These are phyloP conservation scores for Pisolithus marmoratus DNA, from an alignment of 768 basidiomycete species.

Conservation along the genomic window DNA sequence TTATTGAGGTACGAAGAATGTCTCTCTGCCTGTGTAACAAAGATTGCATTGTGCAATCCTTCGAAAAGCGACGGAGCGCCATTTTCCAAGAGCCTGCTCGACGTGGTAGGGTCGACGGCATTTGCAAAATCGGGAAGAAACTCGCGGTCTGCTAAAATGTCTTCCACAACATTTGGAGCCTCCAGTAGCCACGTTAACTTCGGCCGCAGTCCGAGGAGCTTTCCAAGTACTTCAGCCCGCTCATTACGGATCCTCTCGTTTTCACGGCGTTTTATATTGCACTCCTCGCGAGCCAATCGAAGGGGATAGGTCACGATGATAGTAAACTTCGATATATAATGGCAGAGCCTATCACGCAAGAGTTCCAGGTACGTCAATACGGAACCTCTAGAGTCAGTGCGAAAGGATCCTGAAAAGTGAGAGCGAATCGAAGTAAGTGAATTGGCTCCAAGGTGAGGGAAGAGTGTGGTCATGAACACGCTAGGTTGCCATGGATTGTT, in stretches of 20 bases:
- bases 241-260: constrained; percentile 63
- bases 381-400: constrained; percentile 2
- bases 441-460: constrained; percentile 52
- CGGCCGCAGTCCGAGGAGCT: constrained; percentile 50
- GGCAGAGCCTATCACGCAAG: constrained; percentile 6
- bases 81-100: constrained; percentile 9
- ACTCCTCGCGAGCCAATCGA: constrained; percentile 62
- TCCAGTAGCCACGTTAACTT: constrained; percentile 32
- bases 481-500: constrained; percentile 40
- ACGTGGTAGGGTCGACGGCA: constrained; percentile 13
- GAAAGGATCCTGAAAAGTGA: constrained; percentile 4
- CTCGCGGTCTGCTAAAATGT: constrained; percentile 3
- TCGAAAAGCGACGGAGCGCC: constrained; percentile 9
- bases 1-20: constrained; percentile 25
- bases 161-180: constrained; percentile 2
- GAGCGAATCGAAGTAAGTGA: constrained; percentile 18
- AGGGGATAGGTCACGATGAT: constrained; percentile 43
- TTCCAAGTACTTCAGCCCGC: constrained; percentile 62
- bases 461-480: constrained; percentile 52
- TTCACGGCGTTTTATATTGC: constrained; percentile 48
- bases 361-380: constrained; percentile 6
- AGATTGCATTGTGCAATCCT: constrained; percentile 13
- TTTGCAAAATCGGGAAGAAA: constrained; percentile 19
- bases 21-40: constrained; percentile 24
- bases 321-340: constrained; percentile 8